A percentile compares a stretch with the other conserved stretches of the same genome.
Conservation (phyloP, 257 asterid genomes). For the Penstemon davidsonii region DNA sequence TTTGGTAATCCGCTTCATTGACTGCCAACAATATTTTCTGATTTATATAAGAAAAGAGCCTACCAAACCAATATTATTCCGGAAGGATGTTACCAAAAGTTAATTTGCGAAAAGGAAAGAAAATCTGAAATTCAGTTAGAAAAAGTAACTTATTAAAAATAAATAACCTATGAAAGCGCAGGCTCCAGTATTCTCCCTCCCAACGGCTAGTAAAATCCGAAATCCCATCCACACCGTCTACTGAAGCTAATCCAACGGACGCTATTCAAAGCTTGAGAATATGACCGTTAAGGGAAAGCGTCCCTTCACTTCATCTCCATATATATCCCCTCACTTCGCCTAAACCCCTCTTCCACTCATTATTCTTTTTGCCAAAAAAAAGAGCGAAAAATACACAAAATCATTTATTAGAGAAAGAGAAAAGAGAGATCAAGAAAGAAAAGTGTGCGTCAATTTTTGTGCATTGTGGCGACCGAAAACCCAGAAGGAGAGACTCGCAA, state of each 20-base stretch:
- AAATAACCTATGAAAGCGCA: neutral
- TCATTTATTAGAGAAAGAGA: conserved; percentile 5
- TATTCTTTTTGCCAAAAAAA: neutral
- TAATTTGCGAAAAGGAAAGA: no score
- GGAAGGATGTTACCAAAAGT: no score
- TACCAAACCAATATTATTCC: no score
- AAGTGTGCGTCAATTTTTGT: neutral
- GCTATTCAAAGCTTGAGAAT: conserved; percentile 27
- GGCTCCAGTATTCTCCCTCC: conserved; percentile 4
- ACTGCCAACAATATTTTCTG: no score
- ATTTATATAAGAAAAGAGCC: no score
- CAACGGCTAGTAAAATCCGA: conserved; percentile 50
- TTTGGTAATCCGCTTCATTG: no score
- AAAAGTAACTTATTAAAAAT: no score
- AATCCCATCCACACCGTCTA: conserved; percentile 33
- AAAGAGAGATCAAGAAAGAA: neutral
- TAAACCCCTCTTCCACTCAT: conserved; percentile 7
- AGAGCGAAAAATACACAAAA: neutral
- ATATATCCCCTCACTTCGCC: conserved; percentile 11
- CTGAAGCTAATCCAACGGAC: conserved; percentile 37
- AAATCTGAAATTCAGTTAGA: no score
- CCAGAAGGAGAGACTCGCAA: conserved; percentile 55
- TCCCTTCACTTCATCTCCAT: conserved; percentile 6
- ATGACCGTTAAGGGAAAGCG: conserved; percentile 54
- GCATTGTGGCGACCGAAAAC: conserved; percentile 67